Evolutionary conservation across 2,329 filamentous ascomycete genomes (phyloP).

Genomic region (Madurella mycetomatis): DNA sequence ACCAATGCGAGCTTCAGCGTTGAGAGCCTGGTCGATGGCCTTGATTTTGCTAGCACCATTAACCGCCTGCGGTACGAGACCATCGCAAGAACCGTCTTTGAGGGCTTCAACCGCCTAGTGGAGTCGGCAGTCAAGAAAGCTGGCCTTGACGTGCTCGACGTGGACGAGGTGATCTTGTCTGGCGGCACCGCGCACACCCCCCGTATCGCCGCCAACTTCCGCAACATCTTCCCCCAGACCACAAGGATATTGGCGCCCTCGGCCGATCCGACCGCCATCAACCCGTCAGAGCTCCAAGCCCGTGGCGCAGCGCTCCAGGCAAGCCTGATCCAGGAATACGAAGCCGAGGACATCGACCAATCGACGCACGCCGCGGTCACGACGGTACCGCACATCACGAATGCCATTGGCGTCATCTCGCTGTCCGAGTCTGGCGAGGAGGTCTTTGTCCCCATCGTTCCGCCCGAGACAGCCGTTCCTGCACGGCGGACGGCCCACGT

Average conservation of each 20-base stretch:
- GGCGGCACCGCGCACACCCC: slow-evolving; percentile 92
- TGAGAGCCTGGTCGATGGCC: slow-evolving; percentile 81
- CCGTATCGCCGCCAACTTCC: slow-evolving; percentile 79
- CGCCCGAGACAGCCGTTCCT: slow-evolving; percentile 83
- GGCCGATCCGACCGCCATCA: slow-evolving; percentile 72
- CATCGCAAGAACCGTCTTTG: slow-evolving; percentile 78
- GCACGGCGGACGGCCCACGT: slow-evolving; percentile 82
- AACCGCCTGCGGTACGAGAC: slow-evolving; percentile 94
- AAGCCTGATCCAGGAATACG: slow-evolving; percentile 89
- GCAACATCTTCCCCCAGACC: slow-evolving; percentile 72
- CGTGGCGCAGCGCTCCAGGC: slow-evolving; percentile 94
- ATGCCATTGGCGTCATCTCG: slow-evolving; percentile 82
- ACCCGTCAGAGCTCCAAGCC: slow-evolving; percentile 85
- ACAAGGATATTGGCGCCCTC: slow-evolving; percentile 79
- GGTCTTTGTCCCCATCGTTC: slow-evolving; percentile 75
- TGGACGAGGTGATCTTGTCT: slow-evolving; percentile 90
- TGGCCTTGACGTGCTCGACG: slow-evolving; percentile 82
- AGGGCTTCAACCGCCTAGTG: slow-evolving; percentile 80
- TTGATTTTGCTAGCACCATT: slow-evolving; percentile 87
- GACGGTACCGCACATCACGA: slow-evolving; percentile 82
- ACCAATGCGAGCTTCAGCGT: slow-evolving; percentile 88
- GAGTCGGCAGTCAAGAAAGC: slow-evolving; percentile 87
- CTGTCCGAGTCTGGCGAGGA: slow-evolving; percentile 53
- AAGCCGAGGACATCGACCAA: slow-evolving; percentile 88
- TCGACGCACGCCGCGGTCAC: slow-evolving; percentile 94